These are phyloP conservation scores for Pulveroboletus frians DNA, from an alignment of 768 basidiomycete species.

Conservation along the genomic window DNA sequence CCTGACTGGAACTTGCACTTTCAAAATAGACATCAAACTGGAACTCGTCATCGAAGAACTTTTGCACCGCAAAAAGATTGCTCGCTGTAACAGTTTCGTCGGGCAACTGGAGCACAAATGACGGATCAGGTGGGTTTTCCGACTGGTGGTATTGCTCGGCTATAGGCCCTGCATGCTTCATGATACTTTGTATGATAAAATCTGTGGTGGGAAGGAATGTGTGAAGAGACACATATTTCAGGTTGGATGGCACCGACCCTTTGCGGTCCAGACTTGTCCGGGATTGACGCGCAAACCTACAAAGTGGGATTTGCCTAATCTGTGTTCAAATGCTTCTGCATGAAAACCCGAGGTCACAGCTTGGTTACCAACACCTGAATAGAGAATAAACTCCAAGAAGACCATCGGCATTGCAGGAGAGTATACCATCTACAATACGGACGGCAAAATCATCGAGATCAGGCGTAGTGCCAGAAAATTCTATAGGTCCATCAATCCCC, in stretches of 20 bases:
- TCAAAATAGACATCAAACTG: constrained; percentile 90
- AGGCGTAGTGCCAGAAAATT: constrained; percentile 66
- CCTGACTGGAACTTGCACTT: constrained; percentile 60
- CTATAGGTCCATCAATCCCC: constrained; percentile 71
- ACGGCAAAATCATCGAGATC: constrained; percentile 82
- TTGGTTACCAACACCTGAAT: constrained; percentile 56
- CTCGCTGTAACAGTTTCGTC: constrained; percentile 68
- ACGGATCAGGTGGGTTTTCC: constrained; percentile 65
- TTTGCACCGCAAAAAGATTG: constrained; percentile 86
- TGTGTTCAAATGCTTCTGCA: constrained; percentile 50
- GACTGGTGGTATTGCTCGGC: constrained; percentile 47
- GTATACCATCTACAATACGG: constrained; percentile 69
- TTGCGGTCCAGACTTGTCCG: constrained; percentile 79
- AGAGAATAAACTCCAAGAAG: constrained; percentile 5
- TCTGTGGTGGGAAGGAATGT: constrained; percentile 38
- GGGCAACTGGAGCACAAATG: constrained; percentile 70
- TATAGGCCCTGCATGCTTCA: constrained; percentile 50
- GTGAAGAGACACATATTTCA: not conserved
- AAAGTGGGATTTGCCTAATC: constrained; percentile 68
- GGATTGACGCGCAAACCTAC: constrained; percentile 55
- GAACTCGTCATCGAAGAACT: constrained; percentile 77
- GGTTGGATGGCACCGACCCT: constrained; percentile 42
- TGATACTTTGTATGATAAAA: constrained; percentile 54
- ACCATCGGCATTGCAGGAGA: not conserved
- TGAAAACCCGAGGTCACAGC: constrained; percentile 51